A percentile compares a stretch with the other conserved stretches of the same genome.
Conservation (phyloP, 768 basidiomycete genomes). For the Mycena olivaceomarginata region DNA sequence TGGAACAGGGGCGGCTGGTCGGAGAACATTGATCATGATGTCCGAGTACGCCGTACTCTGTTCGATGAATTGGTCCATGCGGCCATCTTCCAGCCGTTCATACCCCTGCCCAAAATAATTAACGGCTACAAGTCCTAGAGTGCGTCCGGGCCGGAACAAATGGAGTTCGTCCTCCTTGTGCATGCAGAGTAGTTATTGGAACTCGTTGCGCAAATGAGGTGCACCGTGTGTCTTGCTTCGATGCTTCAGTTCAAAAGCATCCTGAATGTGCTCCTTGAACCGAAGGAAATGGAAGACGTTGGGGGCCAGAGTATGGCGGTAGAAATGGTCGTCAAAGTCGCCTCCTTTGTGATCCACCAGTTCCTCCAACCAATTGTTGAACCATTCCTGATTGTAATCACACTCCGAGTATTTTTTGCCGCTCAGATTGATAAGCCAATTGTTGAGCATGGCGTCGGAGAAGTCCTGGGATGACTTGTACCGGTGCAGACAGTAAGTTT, state of each 20-base stretch:
- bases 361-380: slow-evolving; percentile 44
- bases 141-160: slow-evolving; percentile 27
- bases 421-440: slow-evolving; percentile 44
- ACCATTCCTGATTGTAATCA: slow-evolving; percentile 40
- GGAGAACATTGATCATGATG: slow-evolving; percentile 25
- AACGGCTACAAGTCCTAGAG: slow-evolving; percentile 16
- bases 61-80: slow-evolving; percentile 20
- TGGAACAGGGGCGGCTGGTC: background rate
- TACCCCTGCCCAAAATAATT: slow-evolving; percentile 34
- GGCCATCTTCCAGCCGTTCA: slow-evolving; percentile 21
- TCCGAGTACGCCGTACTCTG: slow-evolving; percentile 32
- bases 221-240: slow-evolving; percentile 31
- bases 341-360: slow-evolving; percentile 34
- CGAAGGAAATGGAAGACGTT: slow-evolving; percentile 39
- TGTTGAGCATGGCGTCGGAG: slow-evolving; percentile 40
- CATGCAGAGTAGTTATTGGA: slow-evolving; percentile 29
- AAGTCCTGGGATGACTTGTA: slow-evolving; percentile 37
- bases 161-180: slow-evolving; percentile 37
- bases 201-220: slow-evolving; percentile 35
- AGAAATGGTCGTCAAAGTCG: slow-evolving; percentile 38
- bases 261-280: slow-evolving; percentile 36
- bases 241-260: slow-evolving; percentile 28
- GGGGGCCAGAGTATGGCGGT: slow-evolving; percentile 34
- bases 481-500: slow-evolving; percentile 36
- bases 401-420: slow-evolving; percentile 29